These are phyloP conservation scores for Verticillium albo-atrum DNA, from an alignment of 2,329 filamentous ascomycete species.

Conservation along the genomic window DNA sequence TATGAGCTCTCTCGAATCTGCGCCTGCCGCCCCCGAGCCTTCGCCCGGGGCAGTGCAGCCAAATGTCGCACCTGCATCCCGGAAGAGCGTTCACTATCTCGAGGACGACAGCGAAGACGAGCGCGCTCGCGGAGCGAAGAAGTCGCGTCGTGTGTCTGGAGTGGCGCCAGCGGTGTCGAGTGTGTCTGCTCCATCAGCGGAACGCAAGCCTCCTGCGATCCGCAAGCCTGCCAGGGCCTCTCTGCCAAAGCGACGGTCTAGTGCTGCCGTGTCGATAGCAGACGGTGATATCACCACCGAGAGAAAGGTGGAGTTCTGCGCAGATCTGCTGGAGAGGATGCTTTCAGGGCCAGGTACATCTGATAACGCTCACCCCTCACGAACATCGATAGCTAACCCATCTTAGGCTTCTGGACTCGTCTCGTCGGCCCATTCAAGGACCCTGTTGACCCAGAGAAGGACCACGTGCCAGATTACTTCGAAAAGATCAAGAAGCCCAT, in stretches of 20 bases:
- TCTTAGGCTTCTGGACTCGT: conserved; percentile 61
- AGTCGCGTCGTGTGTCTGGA: conserved; percentile 39
- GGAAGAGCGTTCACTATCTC: conserved; percentile 47
- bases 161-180: conserved; percentile 12
- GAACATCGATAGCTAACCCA: conserved; percentile 5
- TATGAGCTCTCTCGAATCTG: conserved; percentile 51
- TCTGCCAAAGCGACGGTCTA: conserved; percentile 27
- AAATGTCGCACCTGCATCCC: conserved; percentile 9
- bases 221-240: conserved; percentile 24
- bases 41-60: conserved; percentile 11
- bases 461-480: conserved; percentile 58
- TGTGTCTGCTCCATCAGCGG: conserved; percentile 8
- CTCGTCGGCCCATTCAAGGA: conserved; percentile 58
- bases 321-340: conserved; percentile 55
- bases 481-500: conserved; percentile 57
- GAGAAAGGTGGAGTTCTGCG: conserved; percentile 52
- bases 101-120: conserved; percentile 39
- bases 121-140: conserved; percentile 24
- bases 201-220: conserved; percentile 18
- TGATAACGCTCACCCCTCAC: not conserved
- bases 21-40: conserved; percentile 26
- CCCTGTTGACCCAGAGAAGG: conserved; percentile 50
- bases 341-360: conserved; percentile 53
- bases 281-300: conserved; percentile 9
- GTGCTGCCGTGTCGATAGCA: conserved; percentile 16